Percentiles rank a stretch among this genome's conserved stretches.
These are phyloP conservation scores for Annulohypoxylon nitens DNA, from an alignment of 495 filamentous ascomycete genomes.

Conservation along the genomic window DNA sequence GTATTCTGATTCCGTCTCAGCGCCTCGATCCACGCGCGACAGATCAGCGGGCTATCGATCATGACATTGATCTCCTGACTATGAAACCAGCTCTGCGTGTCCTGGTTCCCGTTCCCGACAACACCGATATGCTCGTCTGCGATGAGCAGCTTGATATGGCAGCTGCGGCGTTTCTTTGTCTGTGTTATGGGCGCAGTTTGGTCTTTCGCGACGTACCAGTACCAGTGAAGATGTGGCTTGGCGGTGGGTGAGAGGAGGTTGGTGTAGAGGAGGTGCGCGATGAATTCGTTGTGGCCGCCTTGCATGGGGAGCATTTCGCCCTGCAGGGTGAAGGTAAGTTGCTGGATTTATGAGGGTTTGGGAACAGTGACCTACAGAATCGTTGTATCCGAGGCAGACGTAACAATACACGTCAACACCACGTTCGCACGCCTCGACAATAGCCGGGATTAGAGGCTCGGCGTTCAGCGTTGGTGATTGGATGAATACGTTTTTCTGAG, in stretches of 20 bases:
- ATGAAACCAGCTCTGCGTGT: slow-evolving; percentile 86
- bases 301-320: slow-evolving; percentile 81
- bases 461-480: slow-evolving; percentile 84
- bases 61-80: slow-evolving; percentile 82
- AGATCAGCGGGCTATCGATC: slow-evolving; percentile 72
- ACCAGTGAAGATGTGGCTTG: slow-evolving; percentile 65
- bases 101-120: slow-evolving; percentile 81
- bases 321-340: slow-evolving; percentile 41
- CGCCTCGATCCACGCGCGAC: slow-evolving; percentile 71
- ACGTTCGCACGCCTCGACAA: slow-evolving; percentile 70
- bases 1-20: slow-evolving; percentile 80
- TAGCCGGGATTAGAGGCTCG: slow-evolving; percentile 66
- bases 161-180: slow-evolving; percentile 71
- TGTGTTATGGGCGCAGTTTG: slow-evolving; percentile 74
- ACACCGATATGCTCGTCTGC: slow-evolving; percentile 76
- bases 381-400: slow-evolving; percentile 82
- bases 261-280: slow-evolving; percentile 68
- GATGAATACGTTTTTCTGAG: slow-evolving; percentile 73
- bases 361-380: slow-evolving; percentile 59
- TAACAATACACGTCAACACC: slow-evolving; percentile 76
- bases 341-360: neutral
- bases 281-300: slow-evolving; percentile 81
- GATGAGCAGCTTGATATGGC: slow-evolving; percentile 83
- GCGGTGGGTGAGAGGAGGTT: slow-evolving; percentile 59
- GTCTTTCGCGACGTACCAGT: slow-evolving; percentile 80